phyloP scores from a whole-genome alignment of 1,284 basidiomycete genomes.

The Austroboletus olivaceoglutinosus region DNA sequence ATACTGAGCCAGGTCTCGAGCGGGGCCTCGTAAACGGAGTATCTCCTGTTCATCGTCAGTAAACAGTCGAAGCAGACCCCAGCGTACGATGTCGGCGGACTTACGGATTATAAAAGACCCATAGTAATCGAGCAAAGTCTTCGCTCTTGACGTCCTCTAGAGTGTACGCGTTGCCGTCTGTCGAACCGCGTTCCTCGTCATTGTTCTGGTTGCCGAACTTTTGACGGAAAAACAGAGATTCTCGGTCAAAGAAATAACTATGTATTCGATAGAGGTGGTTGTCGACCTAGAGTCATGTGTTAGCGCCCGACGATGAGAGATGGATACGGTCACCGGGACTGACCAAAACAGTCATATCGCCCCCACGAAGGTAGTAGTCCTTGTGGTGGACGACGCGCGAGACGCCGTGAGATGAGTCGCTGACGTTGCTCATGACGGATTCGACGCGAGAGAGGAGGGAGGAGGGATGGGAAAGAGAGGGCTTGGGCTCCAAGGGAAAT shows the following conservation, averaged over 20 bases:
- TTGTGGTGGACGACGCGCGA: constrained; percentile 35
- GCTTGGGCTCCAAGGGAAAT: constrained; percentile 33
- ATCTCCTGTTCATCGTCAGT: constrained; percentile 39
- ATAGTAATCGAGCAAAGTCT: constrained; percentile 55
- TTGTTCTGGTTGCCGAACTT: constrained; percentile 36
- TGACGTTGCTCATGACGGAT: constrained; percentile 24
- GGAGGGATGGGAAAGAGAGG: constrained; percentile 24
- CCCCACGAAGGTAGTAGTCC: constrained; percentile 52
- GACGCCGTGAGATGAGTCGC: constrained; percentile 27
- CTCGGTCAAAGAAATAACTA: constrained; percentile 58
- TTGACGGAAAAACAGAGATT: constrained; percentile 53
- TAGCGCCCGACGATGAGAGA: constrained; percentile 11
- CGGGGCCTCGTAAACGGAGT: constrained; percentile 52
- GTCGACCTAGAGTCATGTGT: constrained; percentile 38
- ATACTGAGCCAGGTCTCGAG: constrained; percentile 52
- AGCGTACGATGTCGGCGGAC: constrained; percentile 20
- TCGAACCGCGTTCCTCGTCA: constrained; percentile 39
- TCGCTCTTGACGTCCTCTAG: constrained; percentile 45
- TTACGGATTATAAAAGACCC: constrained; percentile 67
- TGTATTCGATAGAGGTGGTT: constrained; percentile 48
- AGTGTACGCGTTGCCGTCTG: constrained; percentile 41
- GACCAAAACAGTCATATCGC: constrained; percentile 55
- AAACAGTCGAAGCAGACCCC: neutral
- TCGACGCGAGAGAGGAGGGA: constrained; percentile 23
- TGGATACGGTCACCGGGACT: constrained; percentile 22